Percentiles rank a stretch among this genome's conserved stretches.
These are phyloP conservation scores for Apiospora sp. DNA, from an alignment of 2,329 filamentous ascomycete species.

Conservation along the genomic window DNA sequence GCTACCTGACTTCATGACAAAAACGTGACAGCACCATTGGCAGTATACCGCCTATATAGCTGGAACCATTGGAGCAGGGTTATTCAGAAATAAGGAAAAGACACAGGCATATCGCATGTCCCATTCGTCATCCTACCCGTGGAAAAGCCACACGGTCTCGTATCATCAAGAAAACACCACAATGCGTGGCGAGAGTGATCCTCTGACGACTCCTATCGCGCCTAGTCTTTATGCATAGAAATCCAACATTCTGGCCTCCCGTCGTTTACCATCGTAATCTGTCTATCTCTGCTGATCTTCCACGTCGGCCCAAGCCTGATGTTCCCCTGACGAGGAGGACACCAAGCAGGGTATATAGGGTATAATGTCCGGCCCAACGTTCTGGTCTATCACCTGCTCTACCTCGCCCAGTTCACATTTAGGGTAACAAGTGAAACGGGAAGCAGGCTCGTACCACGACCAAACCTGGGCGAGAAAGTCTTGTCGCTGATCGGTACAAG, in stretches of 20 bases:
- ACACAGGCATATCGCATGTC: conserved; percentile 21
- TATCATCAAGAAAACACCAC: conserved; percentile 19
- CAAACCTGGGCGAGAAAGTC: not conserved
- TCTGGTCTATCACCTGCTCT: conserved; percentile 9
- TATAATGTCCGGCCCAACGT: conserved; percentile 12
- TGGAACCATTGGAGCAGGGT: not conserved
- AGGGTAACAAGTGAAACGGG: conserved; percentile 5
- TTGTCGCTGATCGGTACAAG: conserved; percentile 1
- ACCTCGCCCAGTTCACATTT: conserved; percentile 6
- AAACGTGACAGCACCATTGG: not conserved
- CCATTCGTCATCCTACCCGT: conserved; percentile 9
- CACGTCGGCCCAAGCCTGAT: conserved; percentile 2
- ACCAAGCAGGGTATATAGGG: conserved; percentile 19
- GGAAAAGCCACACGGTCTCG: not conserved
- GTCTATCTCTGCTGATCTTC: conserved; percentile 18
- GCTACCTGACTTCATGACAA: not conserved
- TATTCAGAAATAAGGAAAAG: conserved; percentile 18
- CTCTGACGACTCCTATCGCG: conserved; percentile 24
- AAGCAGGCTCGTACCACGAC: conserved; percentile 6
- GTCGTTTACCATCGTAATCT: conserved; percentile 7
- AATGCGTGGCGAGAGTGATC: not conserved
- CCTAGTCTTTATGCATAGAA: conserved; percentile 21
- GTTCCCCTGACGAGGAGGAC: not conserved
- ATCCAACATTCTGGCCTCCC: conserved; percentile 23
- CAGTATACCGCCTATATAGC: conserved; percentile 18